Base-by-base conservation (phyloP, 2,329 filamentous ascomycete genomes). In the Plectosphaerella sp. region DNA sequence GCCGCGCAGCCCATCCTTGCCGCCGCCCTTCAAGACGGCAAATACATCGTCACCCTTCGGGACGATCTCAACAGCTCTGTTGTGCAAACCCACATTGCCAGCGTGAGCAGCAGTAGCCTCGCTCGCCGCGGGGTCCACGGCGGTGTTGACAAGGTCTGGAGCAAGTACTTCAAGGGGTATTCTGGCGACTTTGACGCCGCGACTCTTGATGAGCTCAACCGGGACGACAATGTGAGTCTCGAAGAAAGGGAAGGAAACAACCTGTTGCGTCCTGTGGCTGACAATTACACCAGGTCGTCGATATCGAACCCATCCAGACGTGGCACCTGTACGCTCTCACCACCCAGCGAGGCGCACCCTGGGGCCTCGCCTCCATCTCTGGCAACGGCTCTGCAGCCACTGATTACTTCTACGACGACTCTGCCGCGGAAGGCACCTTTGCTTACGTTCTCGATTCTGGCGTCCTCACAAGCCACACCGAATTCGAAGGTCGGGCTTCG, bases 361-460 rank as follows among this genome's bases (percentile, higher is more conserved):
- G 66, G 64, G 66, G 66, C 33, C 61, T 70, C 1, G 64, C 60
- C 18, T 54, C 66, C 12, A 58, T 71, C 52, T 48, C 47, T 46
- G 70, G 67, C 12, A 64, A 64, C 56, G 61, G 64, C 28, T 22
- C 49, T 1, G 65, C 62, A 37, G 60, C 51, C 22, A 60, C 55
- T 15, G 59, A 64, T 39, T 78, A 77, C 55, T 56, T 62, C 15
- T 77, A 76, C 59, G 69, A 76, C 52, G 54, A 57, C 4, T 66
- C 60, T 18, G 69, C 72, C n/a, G 75, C 74, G 14, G 50, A 60
- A 11, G 70, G 64, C 16, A 71, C 65, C 45, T 80, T 71, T 52
- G 67, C 73, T 41, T 83, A 82, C 59, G 64, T 83, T 46, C 64
- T 83, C 49, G 80, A 83, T 61, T 80, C 75, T 1, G 79, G 80